These are phyloP conservation scores for Trichoderma sp. DNA, from an alignment of 2,329 filamentous ascomycete genomes.

Conservation along the genomic window DNA sequence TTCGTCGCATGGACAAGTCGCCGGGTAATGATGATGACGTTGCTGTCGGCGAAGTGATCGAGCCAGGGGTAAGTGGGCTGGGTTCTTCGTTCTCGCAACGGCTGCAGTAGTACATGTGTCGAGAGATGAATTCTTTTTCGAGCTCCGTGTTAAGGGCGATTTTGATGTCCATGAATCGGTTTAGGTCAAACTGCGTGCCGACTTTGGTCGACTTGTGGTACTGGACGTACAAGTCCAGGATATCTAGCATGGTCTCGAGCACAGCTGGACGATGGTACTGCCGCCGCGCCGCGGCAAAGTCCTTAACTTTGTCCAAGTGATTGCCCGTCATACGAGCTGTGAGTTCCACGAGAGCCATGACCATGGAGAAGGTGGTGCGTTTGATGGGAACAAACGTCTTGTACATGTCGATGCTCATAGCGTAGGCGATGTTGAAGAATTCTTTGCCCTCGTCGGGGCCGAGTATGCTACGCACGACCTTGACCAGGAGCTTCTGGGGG, in stretches of 20 bases:
- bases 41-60: constrained; percentile 40
- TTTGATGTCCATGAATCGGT: constrained; percentile 81
- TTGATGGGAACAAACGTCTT: constrained; percentile 92
- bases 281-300: constrained; percentile 52
- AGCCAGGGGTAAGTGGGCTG: constrained; percentile 28
- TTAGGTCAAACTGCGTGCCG: constrained; percentile 69
- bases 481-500: constrained; percentile 81
- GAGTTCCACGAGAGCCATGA: constrained; percentile 78
- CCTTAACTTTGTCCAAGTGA: constrained; percentile 51
- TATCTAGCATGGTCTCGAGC: constrained; percentile 81
- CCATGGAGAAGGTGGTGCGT: constrained; percentile 82
- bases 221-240: constrained; percentile 90
- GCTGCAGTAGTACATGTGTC: constrained; percentile 64
- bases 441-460: constrained; percentile 46
- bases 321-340: constrained; percentile 67
- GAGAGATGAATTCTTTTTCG: constrained; percentile 60
- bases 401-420: constrained; percentile 85
- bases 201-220: constrained; percentile 74
- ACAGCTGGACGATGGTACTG: constrained; percentile 51
- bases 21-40: constrained; percentile 43
- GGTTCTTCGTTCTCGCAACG: constrained; percentile 47
- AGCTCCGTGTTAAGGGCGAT: constrained; percentile 85
- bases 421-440: constrained; percentile 71
- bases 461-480: constrained; percentile 66
- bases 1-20: constrained; percentile 34